Base-by-base conservation (phyloP, 2,329 filamentous ascomycete genomes). In the Ascocoryne sarcoides region DNA sequence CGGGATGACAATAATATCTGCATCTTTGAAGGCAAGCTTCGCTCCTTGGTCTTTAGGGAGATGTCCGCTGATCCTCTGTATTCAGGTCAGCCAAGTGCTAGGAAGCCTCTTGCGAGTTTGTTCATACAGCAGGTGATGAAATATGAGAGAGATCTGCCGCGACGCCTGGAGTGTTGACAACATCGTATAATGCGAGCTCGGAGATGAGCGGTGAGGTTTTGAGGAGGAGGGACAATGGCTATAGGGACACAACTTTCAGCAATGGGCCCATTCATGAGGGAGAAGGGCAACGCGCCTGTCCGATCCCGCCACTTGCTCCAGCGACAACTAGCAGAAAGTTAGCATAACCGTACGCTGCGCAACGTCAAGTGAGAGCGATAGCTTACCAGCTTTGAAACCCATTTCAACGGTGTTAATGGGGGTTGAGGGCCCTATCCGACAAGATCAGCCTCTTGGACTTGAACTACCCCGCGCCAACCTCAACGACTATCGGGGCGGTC, bases 181-280 rank as follows among this genome's bases (percentile, higher is more conserved):
- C 89, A 94, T 98, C 92, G 75, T 95, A 98, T 58, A 98, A 84
- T 47, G 88, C 75, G 58, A 98, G 85, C 72, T 96, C 86, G 60
- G 90, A 83, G 59, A 98, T 75, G 60, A 87, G 79, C 51, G 88
- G 84, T 61, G 75, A 85, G 54, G 84, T 79, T 79, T 98, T 98
- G 64, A 96, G 76, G 58, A 98, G 84, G 54, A 98, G 85, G 52
- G 92, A 98, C 60, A 98, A 76, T 55, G 92, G 92, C 89, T 96
- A 61, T 43, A 45, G 34, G 44, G 30, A 44, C 20, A 39, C n/a
- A 40, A 40, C 32, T 34, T 44, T 51, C 37, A 50, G 46, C 39
- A 40, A 37, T 29, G 20, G 26, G 32, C 29, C 20, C 49, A 30
- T 14, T n/a, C 20, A 41, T 4, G 7, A 9, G 28, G 32, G 23